Base-by-base conservation (phyloP, 1,139 yeast genomes). In the Candida neerlandica region DNA sequence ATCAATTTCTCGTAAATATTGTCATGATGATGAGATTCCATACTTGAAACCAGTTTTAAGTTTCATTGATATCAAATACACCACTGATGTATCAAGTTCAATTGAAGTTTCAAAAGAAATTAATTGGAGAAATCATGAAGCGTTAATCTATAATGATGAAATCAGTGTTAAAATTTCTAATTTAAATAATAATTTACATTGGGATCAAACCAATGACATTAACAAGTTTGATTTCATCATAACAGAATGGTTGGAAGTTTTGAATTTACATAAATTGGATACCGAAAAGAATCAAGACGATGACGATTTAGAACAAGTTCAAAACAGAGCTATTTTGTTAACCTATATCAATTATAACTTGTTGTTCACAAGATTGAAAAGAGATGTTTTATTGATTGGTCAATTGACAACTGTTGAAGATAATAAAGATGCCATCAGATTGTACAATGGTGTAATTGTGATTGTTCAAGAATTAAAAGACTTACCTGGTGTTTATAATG, bases 401-500 rank as follows among this genome's bases (percentile, higher is more conserved):
- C 71, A 71, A 49, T 62, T 75, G 48, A 26, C 58, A 5, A 59
- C 60, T 18, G 58, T 75, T 55, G 71, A 67, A 50, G 64, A 65
- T 53, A 65, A 73, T 52, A 74, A 77, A 49, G 85, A 82, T 55
- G 65, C 70, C 5, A 64, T 75, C 42, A 77, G 85, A 53, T 66
- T 84, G 47, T 81, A 75, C 57, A 79, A 75, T 50, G 71, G 77
- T 12, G 77, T 84, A 45, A 62, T 78, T 16, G 46, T 71, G 30
- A 77, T 82, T 34, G 66, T 85, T 27, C 69, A 69, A 5, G 86
- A 86, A 57, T 67, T 90, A 45, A 75, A 80, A 60, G 96, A 89
- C 53, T 76, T 92, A 48, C 96, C 97, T 0, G 98, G 98, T 75
- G 96, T 92, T 19, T 84, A 86, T 62, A 88, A 89, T 51, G 96